Conservation (phyloP, 495 filamentous ascomycete genomes). For the Neurospora hispaniola region DNA sequence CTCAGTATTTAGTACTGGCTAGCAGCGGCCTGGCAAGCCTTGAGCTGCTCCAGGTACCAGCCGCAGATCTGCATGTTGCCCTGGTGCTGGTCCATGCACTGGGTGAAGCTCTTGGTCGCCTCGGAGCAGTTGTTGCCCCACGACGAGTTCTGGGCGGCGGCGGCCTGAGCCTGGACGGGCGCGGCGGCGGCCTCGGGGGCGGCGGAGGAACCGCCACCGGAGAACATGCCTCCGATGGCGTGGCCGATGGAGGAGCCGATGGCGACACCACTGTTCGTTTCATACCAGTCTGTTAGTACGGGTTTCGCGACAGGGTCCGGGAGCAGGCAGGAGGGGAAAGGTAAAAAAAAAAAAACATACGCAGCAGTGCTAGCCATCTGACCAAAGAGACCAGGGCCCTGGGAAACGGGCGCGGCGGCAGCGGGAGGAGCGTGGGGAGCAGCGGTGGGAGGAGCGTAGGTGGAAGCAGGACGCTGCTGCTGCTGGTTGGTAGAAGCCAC, state of each 20-base stretch:
- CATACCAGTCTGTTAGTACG: slow-evolving; percentile 5
- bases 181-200: slow-evolving; percentile 42
- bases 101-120: slow-evolving; percentile 77
- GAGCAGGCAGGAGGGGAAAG: slow-evolving; percentile 2
- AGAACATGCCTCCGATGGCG: slow-evolving; percentile 76
- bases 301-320: not conserved
- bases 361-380: slow-evolving; percentile 83
- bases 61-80: slow-evolving; percentile 92
- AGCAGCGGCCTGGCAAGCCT: slow-evolving; percentile 88
- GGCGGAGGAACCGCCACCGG: slow-evolving; percentile 50
- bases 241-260: slow-evolving; percentile 92
- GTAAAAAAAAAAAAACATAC: slow-evolving; percentile 37
- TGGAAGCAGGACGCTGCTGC: slow-evolving; percentile 52
- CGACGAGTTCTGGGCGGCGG: slow-evolving; percentile 34
- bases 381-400: slow-evolving; percentile 65
- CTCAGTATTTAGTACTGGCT: slow-evolving; percentile 48
- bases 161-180: slow-evolving; percentile 27
- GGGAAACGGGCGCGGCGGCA: slow-evolving; percentile 34
- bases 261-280: slow-evolving; percentile 60
- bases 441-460: slow-evolving; percentile 48
- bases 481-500: slow-evolving; percentile 48
- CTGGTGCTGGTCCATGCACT: slow-evolving; percentile 88
- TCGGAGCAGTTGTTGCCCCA: slow-evolving; percentile 60
- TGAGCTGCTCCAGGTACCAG: slow-evolving; percentile 97
- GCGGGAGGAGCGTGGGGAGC: slow-evolving; percentile 37